These are phyloP conservation scores for Cylindrotheca closterium DNA, from an alignment of 108 stramenopile genomes.

Conservation along the genomic window DNA sequence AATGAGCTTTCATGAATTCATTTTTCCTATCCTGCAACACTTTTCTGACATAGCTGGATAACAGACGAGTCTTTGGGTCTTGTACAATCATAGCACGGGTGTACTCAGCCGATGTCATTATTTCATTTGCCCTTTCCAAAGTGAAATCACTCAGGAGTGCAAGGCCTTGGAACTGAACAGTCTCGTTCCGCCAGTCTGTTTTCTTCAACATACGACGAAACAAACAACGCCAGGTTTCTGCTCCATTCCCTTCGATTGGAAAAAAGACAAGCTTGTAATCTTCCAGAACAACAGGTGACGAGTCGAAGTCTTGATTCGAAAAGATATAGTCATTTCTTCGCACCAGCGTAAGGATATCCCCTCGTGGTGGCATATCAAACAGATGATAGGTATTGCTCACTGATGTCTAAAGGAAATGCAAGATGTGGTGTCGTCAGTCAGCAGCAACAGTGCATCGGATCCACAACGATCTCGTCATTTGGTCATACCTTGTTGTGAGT, in stretches of 20 bases:
- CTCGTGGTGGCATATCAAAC: background rate
- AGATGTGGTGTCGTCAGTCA: too few species aligned
- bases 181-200: conserved; percentile 32
- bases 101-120: conserved; percentile 56
- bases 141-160: conserved; percentile 45
- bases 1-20: background rate
- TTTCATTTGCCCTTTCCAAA: conserved; percentile 35
- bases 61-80: conserved; percentile 51
- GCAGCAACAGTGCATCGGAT: too few species aligned
- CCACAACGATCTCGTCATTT: background rate
- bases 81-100: conserved; percentile 67
- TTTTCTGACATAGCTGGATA: conserved; percentile 25
- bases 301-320: conserved; percentile 15
- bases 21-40: background rate
- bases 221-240: conserved; percentile 39
- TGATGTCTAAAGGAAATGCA: background rate
- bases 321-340: conserved; percentile 25
- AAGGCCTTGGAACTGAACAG: conserved; percentile 20
- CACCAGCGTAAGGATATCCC: conserved; percentile 1
- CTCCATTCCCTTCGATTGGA: conserved; percentile 46
- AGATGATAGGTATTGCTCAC: background rate
- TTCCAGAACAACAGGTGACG: conserved; percentile 48
- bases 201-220: conserved; percentile 52
- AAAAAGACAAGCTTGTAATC: conserved; percentile 59
- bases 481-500: background rate